These are phyloP conservation scores for Paecilomyces formosus DNA, from an alignment of 2,329 filamentous ascomycete species.

Conservation along the genomic window DNA sequence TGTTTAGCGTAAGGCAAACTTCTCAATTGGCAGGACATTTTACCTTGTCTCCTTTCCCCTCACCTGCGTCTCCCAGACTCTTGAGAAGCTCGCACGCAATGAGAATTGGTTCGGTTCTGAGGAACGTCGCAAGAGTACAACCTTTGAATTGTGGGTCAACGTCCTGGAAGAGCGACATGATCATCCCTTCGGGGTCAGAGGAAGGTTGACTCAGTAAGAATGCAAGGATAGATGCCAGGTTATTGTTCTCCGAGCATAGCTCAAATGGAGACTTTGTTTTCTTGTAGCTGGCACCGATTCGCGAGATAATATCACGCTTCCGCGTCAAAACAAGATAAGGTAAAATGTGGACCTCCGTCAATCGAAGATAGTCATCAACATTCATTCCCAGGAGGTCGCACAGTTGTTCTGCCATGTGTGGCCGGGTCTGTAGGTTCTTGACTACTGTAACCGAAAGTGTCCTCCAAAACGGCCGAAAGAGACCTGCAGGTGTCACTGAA, in stretches of 20 bases:
- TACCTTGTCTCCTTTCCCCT: slow-evolving; percentile 49
- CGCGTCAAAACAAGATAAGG: slow-evolving; percentile 79
- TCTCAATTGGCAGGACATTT: slow-evolving; percentile 19
- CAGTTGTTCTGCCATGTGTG: slow-evolving; percentile 73
- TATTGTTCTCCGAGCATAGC: slow-evolving; percentile 51
- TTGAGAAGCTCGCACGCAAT: slow-evolving; percentile 79
- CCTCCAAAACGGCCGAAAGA: slow-evolving; percentile 85
- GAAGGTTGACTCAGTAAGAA: slow-evolving; percentile 54
- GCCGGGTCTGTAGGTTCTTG: slow-evolving; percentile 70
- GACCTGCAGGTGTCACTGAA: slow-evolving; percentile 53
- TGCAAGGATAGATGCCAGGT: slow-evolving; percentile 53
- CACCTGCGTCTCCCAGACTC: slow-evolving; percentile 61
- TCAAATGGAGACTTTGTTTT: slow-evolving; percentile 50
- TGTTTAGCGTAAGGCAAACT: slow-evolving; percentile 11
- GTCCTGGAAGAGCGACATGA: slow-evolving; percentile 60
- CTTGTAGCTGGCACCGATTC: slow-evolving; percentile 65
- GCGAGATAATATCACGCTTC: slow-evolving; percentile 68
- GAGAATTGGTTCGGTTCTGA: slow-evolving; percentile 66
- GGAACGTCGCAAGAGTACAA: slow-evolving; percentile 58
- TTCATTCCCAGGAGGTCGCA: slow-evolving; percentile 74
- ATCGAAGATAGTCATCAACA: slow-evolving; percentile 63
- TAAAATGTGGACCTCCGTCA: slow-evolving; percentile 73
- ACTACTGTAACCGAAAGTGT: slow-evolving; percentile 74
- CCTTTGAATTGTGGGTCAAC: slow-evolving; percentile 64
- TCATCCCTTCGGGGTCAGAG: slow-evolving; percentile 57